Base-by-base conservation (phyloP, 2,329 filamentous ascomycete genomes). In the Colletotrichum sojae region DNA sequence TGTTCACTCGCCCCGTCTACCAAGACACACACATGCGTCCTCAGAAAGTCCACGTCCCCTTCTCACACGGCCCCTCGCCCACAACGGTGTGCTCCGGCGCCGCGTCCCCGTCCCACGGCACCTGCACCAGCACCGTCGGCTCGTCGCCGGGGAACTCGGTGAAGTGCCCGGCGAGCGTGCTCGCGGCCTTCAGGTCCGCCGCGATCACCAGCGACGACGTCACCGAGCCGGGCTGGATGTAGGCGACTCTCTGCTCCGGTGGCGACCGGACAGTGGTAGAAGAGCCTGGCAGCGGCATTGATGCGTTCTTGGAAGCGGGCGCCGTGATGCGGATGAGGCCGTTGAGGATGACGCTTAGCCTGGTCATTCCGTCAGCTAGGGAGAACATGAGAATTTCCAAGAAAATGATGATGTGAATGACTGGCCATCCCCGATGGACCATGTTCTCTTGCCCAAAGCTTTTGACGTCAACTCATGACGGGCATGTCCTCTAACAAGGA, bases 131-230 rank as follows among this genome's bases (percentile, higher is more conserved):
- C 13, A 79, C 71, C 6, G 78, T 79, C 27, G 75, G 73, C 69
- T 78, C 76, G 53, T 78, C 72, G 58, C 76, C 75, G 20, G 78
- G 78, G 55, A 80, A 80, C 69, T 80, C 78, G 51, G 78, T 79
- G 48, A 71, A 76, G 52, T 80, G 78, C 0, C 78, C 78, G 8
- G 71, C 71, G 9, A 76, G 56, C 15, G 68, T 72, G 65, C 78
- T 80, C 9, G 59, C 68, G 15, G 72, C 68, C 49, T 71, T 73
- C 54, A 75, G 31, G 65, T 80, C 78, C 4, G 75, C 75, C 1
- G 76, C 78, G 25, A 80, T 76, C 5, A 80, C 53, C 6, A 79
- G 53, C 12, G 77, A 79, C 13, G 78, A 78, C 5, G 69, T 64
- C 16, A 75, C 20, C 13, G 77, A 76, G 1, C 78, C 78, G 0